Percentiles rank a stretch among this genome's conserved stretches.
phyloP scores from a whole-genome alignment of 352 stramenopile genomes.

The Phytophthora macrochlamydospora region DNA sequence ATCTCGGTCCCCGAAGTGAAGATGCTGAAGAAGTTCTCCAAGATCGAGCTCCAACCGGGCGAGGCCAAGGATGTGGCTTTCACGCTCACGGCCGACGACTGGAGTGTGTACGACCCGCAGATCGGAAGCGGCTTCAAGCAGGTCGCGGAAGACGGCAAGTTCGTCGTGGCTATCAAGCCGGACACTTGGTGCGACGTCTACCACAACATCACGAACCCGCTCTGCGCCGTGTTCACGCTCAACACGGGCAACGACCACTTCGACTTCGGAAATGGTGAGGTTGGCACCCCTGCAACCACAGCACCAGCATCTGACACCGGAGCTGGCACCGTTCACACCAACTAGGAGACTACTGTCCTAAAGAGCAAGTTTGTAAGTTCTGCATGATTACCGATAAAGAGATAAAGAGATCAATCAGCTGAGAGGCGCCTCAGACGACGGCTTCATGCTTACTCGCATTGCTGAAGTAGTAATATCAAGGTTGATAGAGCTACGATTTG shows the following conservation, averaged over 20 bases:
- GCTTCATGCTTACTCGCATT: too few species aligned
- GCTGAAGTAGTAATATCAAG: too few species aligned
- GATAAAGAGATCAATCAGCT: too few species aligned
- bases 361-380: too few species aligned
- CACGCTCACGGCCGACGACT: slow-evolving; percentile 56
- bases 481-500: too few species aligned
- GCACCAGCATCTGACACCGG: background rate
- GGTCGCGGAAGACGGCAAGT: slow-evolving; percentile 70
- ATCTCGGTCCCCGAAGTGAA: slow-evolving; percentile 81
- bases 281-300: slow-evolving; percentile 31
- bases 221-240: slow-evolving; percentile 58
- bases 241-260: slow-evolving; percentile 28
- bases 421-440: too few species aligned
- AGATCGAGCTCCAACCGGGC: slow-evolving; percentile 62
- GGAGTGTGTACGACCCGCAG: slow-evolving; percentile 66
- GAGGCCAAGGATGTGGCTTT: slow-evolving; percentile 47
- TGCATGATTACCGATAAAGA: too few species aligned
- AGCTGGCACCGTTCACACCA: slow-evolving; percentile 3
- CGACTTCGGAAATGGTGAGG: too few species aligned
- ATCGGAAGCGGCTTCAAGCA: slow-evolving; percentile 64
- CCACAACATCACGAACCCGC: slow-evolving; percentile 37
- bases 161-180: slow-evolving; percentile 70
- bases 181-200: slow-evolving; percentile 79
- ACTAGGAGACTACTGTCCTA: too few species aligned
- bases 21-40: slow-evolving; percentile 79